phyloP scores from a whole-genome alignment of 257 asterid genomes.

The Osmanthus fragrans region DNA sequence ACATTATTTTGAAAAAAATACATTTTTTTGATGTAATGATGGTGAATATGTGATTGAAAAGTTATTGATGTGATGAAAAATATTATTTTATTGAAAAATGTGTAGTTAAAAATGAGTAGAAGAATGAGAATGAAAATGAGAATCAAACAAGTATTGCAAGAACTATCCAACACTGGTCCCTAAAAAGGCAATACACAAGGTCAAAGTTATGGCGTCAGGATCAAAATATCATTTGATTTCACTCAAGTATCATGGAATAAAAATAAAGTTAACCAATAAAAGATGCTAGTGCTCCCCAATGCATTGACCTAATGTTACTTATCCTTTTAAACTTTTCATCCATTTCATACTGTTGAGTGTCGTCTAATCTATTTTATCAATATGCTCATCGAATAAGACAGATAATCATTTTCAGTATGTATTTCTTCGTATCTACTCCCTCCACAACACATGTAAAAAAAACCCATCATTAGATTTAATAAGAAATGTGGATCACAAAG shows the following conservation, averaged over 20 bases:
- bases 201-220: conserved; percentile 37
- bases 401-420: neutral
- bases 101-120: too few species aligned
- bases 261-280: neutral
- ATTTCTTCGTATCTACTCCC: neutral
- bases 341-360: neutral
- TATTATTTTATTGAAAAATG: too few species aligned
- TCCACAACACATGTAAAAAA: conserved; percentile 14
- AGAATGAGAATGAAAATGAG: too few species aligned
- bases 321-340: neutral
- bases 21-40: too few species aligned
- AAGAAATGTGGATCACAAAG: conserved; percentile 2
- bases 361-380: neutral
- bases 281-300: neutral
- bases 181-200: conserved; percentile 33
- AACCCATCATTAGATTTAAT: conserved; percentile 18
- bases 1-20: too few species aligned
- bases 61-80: too few species aligned
- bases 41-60: too few species aligned
- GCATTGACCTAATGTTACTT: neutral
- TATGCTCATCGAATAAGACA: neutral
- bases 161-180: conserved; percentile 22
- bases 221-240: conserved; percentile 34
- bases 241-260: conserved; percentile 11
- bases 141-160: too few species aligned